Evolutionary conservation across 148 eudicot species (phyloP), one percentile per base, ranked within the genome.

Genomic region (Cornus florida): DNA sequence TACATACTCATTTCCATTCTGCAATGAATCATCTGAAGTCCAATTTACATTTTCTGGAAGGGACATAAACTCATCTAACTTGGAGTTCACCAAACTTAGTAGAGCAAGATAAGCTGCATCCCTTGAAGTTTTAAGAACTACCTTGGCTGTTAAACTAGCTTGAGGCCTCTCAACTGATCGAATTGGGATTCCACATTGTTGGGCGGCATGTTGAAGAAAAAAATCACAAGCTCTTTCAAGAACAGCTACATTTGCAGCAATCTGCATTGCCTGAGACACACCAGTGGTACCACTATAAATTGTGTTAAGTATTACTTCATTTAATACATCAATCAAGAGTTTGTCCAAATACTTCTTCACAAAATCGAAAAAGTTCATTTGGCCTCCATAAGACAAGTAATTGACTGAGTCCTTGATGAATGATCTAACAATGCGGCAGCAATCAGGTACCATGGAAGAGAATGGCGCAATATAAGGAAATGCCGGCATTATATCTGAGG

Each of bases 391-490:
- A 74, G 95, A 92, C 85, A 93, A 85, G 85, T 92, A 95, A 82
- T 86, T 87, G 74, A 93, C 93, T 4, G 93, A 92, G 82, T 95
- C 97, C 84, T 92, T 93, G 65, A 95, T 87, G 75, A 95, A 95
- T 17, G 99, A 87, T 75, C 83, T 90, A 78, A 93, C 89, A 79
- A 93, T 86, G 31, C 91, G 93, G 76, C 98, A 96, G 78, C 87
- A 84, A 70, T 93, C 95, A 41, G 98, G 99, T 16, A 96, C 97
- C 97, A 92, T 92, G 71, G 89, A 83, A 64, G 97, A 96, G 86
- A 96, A 96, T 2, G 98, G 95, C 32, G 99, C 97, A 83, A 91
- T 92, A 82, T 88, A 95, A 9, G 99, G 99, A 66, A 93, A 95
- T 67, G 97, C 97, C 57, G 99, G 99, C 97, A 91, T 91, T 74